Evolutionary conservation across 257 asterid species (phyloP).

Genomic region (Coffea eugenioides): DNA sequence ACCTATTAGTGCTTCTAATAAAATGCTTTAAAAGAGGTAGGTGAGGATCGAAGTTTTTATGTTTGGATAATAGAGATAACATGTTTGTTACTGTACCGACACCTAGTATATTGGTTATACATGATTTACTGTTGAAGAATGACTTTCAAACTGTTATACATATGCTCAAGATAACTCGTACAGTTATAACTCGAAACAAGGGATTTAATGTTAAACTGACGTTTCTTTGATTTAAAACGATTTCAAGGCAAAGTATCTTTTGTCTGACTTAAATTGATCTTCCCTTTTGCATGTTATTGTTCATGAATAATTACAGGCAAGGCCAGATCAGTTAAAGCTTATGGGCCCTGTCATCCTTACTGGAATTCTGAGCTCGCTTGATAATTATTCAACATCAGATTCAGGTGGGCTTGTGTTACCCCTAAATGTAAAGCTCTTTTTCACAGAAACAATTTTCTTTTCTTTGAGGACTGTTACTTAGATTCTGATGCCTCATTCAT

Average conservation of each 20-base stretch:
- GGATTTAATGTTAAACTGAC: background rate
- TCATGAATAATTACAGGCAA: conserved; percentile 54
- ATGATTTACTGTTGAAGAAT: background rate
- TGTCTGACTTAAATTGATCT: background rate
- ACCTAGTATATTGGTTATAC: background rate
- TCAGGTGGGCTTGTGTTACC: conserved; percentile 53
- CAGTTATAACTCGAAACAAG: too few relatives aligned
- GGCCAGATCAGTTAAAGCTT: conserved; percentile 77
- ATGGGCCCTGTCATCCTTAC: conserved; percentile 91
- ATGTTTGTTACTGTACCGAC: background rate
- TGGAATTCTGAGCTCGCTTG: conserved; percentile 75
- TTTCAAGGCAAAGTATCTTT: background rate
- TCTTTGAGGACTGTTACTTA: background rate
- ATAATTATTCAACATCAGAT: conserved; percentile 56
- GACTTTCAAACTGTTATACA: background rate
- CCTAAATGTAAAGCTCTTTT: conserved; percentile 4
- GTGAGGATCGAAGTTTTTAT: background rate
- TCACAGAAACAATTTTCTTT: background rate
- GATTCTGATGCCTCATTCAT: conserved; percentile 21
- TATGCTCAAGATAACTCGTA: background rate
- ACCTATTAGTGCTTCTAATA: background rate
- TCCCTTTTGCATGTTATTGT: background rate
- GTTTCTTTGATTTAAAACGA: background rate
- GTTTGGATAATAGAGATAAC: conserved; percentile 4
- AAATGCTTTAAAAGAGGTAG: background rate